Base-by-base conservation (phyloP, 768 basidiomycete species). In the Lactarius pseudohatsudake region DNA sequence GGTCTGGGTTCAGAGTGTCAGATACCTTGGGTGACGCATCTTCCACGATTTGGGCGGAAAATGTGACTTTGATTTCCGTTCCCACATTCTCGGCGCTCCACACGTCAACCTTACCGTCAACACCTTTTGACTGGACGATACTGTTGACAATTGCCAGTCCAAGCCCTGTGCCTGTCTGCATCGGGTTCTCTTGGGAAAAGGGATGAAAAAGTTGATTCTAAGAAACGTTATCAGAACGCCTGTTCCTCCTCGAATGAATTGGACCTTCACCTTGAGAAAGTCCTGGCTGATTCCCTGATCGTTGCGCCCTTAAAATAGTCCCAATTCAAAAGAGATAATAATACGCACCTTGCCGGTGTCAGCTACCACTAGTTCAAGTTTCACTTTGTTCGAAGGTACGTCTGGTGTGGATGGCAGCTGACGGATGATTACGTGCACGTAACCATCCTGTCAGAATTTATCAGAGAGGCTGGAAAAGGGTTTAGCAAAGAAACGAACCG, bases 121-220 rank as follows among this genome's bases (percentile, higher is more conserved):
- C 88, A 69, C 88, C 91, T 55, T 91, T 87, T 2, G 92, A 93
- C 18, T 85, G 86, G 43, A 96, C 85, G 69, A 97, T 97, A 71
- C 90, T 93, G 79, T 91, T 94, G 74, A 97, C 96, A 70, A 98
- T 97, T 38, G 96, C 95, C 28, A 97, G 86, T 11, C 96, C 96
- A 9, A 98, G 84, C 6, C 95, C 96, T 1, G 95, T 97, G 1
- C 95, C 95, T 1, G 93, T 88, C 72, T 96, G 94, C 6, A 96
- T 76, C 0, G 95, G 94, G 71, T 96, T 96, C 76, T 97, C 96
- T 79, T 98, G 96, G 0, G 94, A 94, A 78, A 98, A 98, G 0
- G 96, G 96, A 71, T 96, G 96, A 79, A 97, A 98, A 6, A 98
- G 81, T 78, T 96, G 92, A 72, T 97, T 94, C 90, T 91, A n/a